Base-by-base conservation (phyloP, 2,329 filamentous ascomycete species). In the Aspergillus awamori region DNA sequence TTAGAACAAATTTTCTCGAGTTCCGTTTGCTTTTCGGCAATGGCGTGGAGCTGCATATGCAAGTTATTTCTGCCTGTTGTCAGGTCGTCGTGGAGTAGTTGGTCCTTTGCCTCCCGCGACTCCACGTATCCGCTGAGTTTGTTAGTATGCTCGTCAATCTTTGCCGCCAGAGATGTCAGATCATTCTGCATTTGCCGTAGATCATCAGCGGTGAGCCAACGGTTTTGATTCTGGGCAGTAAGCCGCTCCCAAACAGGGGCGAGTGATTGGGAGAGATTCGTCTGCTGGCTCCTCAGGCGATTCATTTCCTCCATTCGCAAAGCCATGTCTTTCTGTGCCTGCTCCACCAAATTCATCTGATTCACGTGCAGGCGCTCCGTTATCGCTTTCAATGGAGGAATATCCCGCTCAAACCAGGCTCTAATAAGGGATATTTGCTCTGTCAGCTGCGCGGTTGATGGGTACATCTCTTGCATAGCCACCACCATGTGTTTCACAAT, bases 381-480 rank as follows among this genome's bases (percentile, higher is more conserved):
- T 26, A 28, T 56, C 8, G 2, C 13, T 33, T 57, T 57, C 5
- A 64, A 22, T 5, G 53, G 15, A 1, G 51, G 33, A 4, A 67
- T 17, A 3, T 63, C 53, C 39, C 61, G 49, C 3, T 68, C 58
- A 4, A 67, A 30, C n/a, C 61, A 55, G 13, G 51, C 53, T 41
- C 60, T 66, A 13, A 75, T 54, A 4, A 30, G n/a, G 7, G 54
- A 38, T 11, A 73, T 54, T 30, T 69, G 67, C 7, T 70, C 64
- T 8, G 67, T 53, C 22, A 71, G 38, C 8, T 67, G 65, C 36
- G 63, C 64, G 43, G 72, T 58, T n/a, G 69, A 69, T 1, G 76
- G 76, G 39, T 76, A 77, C 67, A 76, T 70, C 54, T 76, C 70
- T 36, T 72, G 70, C 64, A 79, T 72, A 2, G 69, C 68, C 20